Evolutionary conservation across 2,329 filamentous ascomycete species (phyloP), one percentile per base, ranked within the genome.

Genomic region (Cladophialophora bantiana): DNA sequence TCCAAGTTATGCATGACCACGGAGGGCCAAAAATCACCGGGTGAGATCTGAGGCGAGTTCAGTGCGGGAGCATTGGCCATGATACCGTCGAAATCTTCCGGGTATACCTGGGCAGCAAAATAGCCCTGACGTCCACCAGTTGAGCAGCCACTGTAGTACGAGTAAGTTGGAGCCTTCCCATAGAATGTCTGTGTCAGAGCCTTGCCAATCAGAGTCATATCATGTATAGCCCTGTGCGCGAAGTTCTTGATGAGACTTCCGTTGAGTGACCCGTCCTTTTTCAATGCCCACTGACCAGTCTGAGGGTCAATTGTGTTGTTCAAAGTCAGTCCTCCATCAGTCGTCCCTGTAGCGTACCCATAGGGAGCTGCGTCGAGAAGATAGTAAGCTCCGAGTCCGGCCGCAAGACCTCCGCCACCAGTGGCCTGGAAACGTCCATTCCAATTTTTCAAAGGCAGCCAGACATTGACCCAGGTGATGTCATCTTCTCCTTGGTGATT

Each of bases 51-150:
- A 74, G 73, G 9, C 60, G 64, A 38, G 20, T 69, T 45, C 42
- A 70, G 66, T 36, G 74, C 2, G 76, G 74, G 74, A 4, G 74
- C 67, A 6, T 45, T 68, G 18, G 73, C 75, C 1, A 75, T 62
- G 53, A 76, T 73, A 1, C 75, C 75, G 56, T 76, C 73, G 31
- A 73, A 76, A 15, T 71, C 61, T 3, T 54, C 45, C 0, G 75
- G 74, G 38, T 74, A 71, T 9, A 67, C 58, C 20, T 36, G 71
- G 48, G 7, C 82, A 3, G 82, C 81, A 57, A 84, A 84, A 45
- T 86, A 77, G 2, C 85, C 87, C 77, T 89, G 85, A 0, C 86
- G 80, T 0, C 87, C 86, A 4, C 88, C 87, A 0, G 85, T 83
- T 0, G 85, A 88, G 71, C 87, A 89, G 4, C 87, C 87, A 1